Base-by-base conservation (phyloP, 2,329 filamentous ascomycete species). In the Remersonia thermophila region DNA sequence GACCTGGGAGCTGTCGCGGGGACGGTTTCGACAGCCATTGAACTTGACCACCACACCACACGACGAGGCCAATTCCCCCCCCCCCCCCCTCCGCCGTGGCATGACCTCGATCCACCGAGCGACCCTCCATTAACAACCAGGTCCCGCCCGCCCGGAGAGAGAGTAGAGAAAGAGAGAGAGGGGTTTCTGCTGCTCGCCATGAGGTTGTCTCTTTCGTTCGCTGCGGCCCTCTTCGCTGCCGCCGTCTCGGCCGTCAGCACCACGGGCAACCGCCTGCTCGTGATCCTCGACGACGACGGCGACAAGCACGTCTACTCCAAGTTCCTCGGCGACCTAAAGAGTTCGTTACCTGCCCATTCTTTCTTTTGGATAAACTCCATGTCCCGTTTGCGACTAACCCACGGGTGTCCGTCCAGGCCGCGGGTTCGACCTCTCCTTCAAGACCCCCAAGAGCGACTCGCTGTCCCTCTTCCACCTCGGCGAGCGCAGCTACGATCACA, bases 401-500 rank as follows among this genome's bases (percentile, higher is more conserved):
- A 7, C 25, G 12, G n/a, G n/a, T n/a, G n/a, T n/a, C n/a, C 25
- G 41, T 33, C 26, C 50, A 96, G 91, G 66, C 50, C 77, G 91
- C 56, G 89, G 87, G 47, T 96, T 83, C 60, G 66, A 80, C 42
- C 67, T 95, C 48, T 71, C 73, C 27, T 87, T 86, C 56, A 77
- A 87, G 57, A 86, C 85, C 7, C 83, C 85, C 42, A 91, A 91
- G 64, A 82, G 75, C 56, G 75, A 85, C 36, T 67, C 69, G 34
- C 63, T 96, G 51, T 71, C 74, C 35, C 69, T 98, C 47, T 93
- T 95, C 66, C 69, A 76, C 55, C 77, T 91, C 45, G 91, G 89
- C 55, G 84, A 91, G 64, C 77, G 82, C 57, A 77, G 74, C 45
- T 96, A 87, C 61, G 89, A 96, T 62, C 89, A 98, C 61, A 65